phyloP scores from a whole-genome alignment of 1,284 basidiomycete species.

The Cutaneotrichosporon cavernicola region DNA sequence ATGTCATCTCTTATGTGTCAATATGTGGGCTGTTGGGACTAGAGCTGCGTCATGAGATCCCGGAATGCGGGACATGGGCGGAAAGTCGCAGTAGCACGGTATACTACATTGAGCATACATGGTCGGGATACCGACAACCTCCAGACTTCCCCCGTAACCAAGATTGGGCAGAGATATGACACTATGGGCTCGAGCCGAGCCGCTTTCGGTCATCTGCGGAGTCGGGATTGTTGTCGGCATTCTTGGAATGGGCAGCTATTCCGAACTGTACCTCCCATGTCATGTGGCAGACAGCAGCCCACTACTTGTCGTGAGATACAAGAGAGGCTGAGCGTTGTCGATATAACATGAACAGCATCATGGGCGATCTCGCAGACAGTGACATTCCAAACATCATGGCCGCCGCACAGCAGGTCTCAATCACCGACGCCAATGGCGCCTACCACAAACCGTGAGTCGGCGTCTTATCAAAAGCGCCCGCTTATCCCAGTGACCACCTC shows the following conservation, averaged over 20 bases:
- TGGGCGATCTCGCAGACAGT: neutral
- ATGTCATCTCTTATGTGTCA: neutral
- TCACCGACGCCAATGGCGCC: conserved; percentile 7
- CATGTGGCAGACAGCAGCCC: neutral
- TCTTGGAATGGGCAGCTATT: neutral
- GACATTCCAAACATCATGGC: conserved; percentile 5
- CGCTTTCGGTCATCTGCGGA: neutral
- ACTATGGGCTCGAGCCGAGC: neutral
- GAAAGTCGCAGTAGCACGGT: neutral
- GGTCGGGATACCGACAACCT: no score
- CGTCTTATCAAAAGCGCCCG: neutral
- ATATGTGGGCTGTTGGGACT: no score
- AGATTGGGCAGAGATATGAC: neutral
- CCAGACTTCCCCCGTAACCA: neutral
- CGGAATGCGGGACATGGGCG: neutral
- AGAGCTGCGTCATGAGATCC: neutral
- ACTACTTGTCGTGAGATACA: neutral
- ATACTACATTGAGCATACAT: no score
- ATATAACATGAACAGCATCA: neutral
- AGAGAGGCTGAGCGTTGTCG: neutral
- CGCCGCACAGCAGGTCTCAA: conserved; percentile 1
- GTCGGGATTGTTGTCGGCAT: neutral
- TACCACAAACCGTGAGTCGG: conserved; percentile 6
- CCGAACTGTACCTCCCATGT: neutral
- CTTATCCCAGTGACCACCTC: conserved; percentile 7